Evolutionary conservation across 2,329 filamentous ascomycete species (phyloP).

Genomic region (Sporothrix luriei): DNA sequence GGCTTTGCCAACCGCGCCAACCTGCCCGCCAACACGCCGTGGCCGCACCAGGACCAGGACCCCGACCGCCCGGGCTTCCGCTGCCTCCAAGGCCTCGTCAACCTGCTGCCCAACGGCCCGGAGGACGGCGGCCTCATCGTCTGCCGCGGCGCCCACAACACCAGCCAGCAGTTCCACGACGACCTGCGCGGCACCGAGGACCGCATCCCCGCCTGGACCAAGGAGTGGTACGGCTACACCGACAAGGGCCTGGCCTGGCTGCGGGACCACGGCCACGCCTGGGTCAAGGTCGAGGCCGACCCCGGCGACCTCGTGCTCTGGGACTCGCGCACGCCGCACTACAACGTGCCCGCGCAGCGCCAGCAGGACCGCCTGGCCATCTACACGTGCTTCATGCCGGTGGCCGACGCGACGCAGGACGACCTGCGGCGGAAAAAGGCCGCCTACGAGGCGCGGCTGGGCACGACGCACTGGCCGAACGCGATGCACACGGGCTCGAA

Average conservation of each 20-base stretch:
- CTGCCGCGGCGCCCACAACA: conserved; percentile 40
- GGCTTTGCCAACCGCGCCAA: conserved; percentile 48
- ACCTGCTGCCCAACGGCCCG: conserved; percentile 45
- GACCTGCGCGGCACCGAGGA: conserved; percentile 42
- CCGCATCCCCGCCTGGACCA: conserved; percentile 44
- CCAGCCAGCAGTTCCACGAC: conserved; percentile 45
- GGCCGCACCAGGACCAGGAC: conserved; percentile 53
- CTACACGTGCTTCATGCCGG: conserved; percentile 50
- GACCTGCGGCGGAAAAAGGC: background rate
- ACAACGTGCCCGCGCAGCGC: conserved; percentile 45
- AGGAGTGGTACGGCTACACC: conserved; percentile 45
- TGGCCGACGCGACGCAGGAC: conserved; percentile 40
- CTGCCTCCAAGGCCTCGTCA: conserved; percentile 52
- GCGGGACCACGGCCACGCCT: conserved; percentile 39
- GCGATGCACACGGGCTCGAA: background rate
- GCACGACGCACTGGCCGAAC: background rate
- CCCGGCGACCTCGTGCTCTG: conserved; percentile 50
- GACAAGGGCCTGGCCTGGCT: conserved; percentile 46
- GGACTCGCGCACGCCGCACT: conserved; percentile 49
- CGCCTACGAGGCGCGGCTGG: background rate
- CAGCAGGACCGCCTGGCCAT: conserved; percentile 42
- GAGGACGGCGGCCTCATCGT: conserved; percentile 45
- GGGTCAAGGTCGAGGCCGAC: conserved; percentile 44
- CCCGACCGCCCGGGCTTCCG: conserved; percentile 51
- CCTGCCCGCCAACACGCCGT: conserved; percentile 46